Base-by-base conservation (phyloP, 2,329 filamentous ascomycete species). In the Didymella segeticola region DNA sequence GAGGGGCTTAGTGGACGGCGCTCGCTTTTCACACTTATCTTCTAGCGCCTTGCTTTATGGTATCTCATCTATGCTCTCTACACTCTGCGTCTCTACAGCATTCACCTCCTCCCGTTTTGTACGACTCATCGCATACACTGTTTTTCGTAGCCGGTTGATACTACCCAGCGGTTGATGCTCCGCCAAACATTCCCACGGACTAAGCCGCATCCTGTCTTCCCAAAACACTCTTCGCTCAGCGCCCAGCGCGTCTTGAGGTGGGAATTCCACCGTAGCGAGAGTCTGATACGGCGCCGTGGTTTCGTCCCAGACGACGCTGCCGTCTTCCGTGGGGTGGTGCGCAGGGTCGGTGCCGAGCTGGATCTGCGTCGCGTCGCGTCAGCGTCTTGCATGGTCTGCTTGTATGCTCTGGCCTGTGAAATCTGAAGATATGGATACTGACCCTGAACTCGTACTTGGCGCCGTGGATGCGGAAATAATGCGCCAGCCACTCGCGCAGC, bases 241-340 rank as follows among this genome's bases (percentile, higher is more conserved):
- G 4, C 49, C 55, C 14, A 70, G 61, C 3, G 61, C 55, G 42
- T 72, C 58, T 39, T 73, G 66, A 11, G 62, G 55, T 1, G 65
- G 66, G 17, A 73, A 64, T 14, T 60, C 59, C 1, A 71, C 37
- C 3, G 56, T 64, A 2, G 58, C 69, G 7, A 72, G 62, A 6
- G 66, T 68, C 22, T 73, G 66, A 34, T 68, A 73, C 2, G 66
- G 68, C 12, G 63, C 60, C 15, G 67, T 68, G 5, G 53, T 61
- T 60, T 73, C 64, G 23, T 72, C 65, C 70, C 68, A 72, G 2
- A 66, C 64, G 8, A 65, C 55, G 9, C 60, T 67, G 9, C 60
- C 66, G 43, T 74, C 68, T 51, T 74, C 71, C 0, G 71, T 63
- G 1, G 60, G 58, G 27, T 73, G 63, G 47, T 73, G 63, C 6